Conservation (phyloP, 345 rosid genomes). For the Salix koriyanagi region DNA sequence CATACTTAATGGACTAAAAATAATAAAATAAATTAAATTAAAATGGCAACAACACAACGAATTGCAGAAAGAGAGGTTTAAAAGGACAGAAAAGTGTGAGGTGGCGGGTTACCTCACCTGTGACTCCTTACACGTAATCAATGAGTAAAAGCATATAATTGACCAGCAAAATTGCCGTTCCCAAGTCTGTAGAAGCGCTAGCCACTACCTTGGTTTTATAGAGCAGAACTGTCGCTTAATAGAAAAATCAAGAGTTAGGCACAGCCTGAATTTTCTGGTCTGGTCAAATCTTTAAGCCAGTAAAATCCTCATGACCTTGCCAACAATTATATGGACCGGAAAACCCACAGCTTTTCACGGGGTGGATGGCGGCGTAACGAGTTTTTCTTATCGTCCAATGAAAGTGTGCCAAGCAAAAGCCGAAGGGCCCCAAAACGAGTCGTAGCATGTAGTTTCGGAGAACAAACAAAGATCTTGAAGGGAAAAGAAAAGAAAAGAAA, state of each 20-base stretch:
- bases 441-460: not conserved
- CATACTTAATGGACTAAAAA: not conserved
- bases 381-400: not conserved
- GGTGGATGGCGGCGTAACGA: not conserved
- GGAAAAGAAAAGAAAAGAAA: not conserved
- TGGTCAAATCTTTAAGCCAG: not conserved
- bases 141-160: not conserved
- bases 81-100: not conserved
- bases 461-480: too few relatives aligned
- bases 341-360: not conserved
- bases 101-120: not conserved
- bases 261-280: not conserved
- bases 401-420: not conserved
- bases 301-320: not conserved
- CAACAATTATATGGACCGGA: too few relatives aligned
- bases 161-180: not conserved
- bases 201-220: not conserved
- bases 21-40: not conserved
- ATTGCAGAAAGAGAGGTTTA: slow-evolving; percentile 1
- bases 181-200: too few relatives aligned
- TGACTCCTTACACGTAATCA: not conserved
- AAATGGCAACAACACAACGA: not conserved
- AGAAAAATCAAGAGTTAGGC: not conserved
- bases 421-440: not conserved
- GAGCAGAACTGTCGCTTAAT: not conserved